Base-by-base conservation (phyloP, 495 filamentous ascomycete genomes). In the Astrothelium subdiscretum region DNA sequence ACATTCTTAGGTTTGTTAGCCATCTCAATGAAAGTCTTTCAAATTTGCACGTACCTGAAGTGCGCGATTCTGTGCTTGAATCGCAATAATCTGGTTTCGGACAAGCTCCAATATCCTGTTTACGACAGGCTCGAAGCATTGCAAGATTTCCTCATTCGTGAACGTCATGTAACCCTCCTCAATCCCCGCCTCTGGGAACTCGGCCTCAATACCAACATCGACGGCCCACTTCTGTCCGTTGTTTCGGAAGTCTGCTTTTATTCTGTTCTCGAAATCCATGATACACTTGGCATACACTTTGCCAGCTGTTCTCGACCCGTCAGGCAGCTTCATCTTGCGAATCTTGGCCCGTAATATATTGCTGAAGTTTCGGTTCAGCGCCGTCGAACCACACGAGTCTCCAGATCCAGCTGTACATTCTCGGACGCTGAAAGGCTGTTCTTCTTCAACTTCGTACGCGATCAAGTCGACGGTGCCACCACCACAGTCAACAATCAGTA, bases 91-190 rank as follows among this genome's bases (percentile, higher is more conserved):
- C 71, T 89, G 86, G 69, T 89, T 89, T 62, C 86, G 76, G 44
- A 89, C 86, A 59, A 89, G 79, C 71, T 88, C 86, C 61, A 89
- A 69, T 64, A 89, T 88, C 64, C 86, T 77, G 75, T 89, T 89
- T 26, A 89, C 86, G 31, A 90, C 87, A 26, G 85, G 85, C 73
- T 89, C 85, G 72, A 89, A 89, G 75, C 85, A 89, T 74, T 88
- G 85, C 60, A 89, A 78, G 65, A 89, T 89, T 72, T 89, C 85
- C 74, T 89, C 85, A 71, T 89, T 88, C 31, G 85, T 89, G 67
- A 89, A 89, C n/a, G 85, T 88, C 85, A 89, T 89, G 77, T 87
- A 89, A 26, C 85, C 85, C 68, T 89, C 85, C 69, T 88, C 85
- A 61, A 89, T 89, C 62, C 85, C 85, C 31, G 85, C 85, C 70